Evolutionary conservation across 1,284 basidiomycete species (phyloP), one percentile per base, ranked within the genome.

Genomic region (Marasmius tenuissimus): DNA sequence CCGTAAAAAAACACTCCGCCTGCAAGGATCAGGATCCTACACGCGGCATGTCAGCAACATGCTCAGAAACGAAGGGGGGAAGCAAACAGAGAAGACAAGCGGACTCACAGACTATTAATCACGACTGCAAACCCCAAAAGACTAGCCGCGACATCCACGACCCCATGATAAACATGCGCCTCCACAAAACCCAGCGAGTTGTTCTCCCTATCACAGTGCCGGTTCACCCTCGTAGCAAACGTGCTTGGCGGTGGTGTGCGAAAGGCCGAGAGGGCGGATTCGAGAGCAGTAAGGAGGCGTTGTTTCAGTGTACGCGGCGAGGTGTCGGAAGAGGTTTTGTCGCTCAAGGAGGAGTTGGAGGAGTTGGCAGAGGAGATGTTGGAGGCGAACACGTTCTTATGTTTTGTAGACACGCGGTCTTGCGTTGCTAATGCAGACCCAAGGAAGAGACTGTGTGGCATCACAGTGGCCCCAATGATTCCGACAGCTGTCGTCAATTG

Each of bases 71-170:
- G n/a, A n/a, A n/a, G n/a, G n/a, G n/a, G n/a, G n/a, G n/a, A 4
- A 27, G 27, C 27, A 4, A 27, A 27, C 27, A 27, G 4, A 2
- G 27, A 27, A 27, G 27, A 22, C 34, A 22, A 20, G 58, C 40
- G 34, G 38, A 60, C 76, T 67, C 58, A 78, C 77, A 72, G 71
- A 74, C 87, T 83, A 72, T 94, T 93, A 77, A 93, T 92, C 34
- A 87, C 85, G 10, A 93, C 81, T 0, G 90, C 91, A 61, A 92
- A 79, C 8, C 83, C 82, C 12, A 91, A 70, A 18, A 92, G 75
- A 66, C 78, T 84, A 49, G 76, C 64, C 57, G 81, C 72, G 61
- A 87, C 77, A 68, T 86, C 85, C 45, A 85, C 78, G 52, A 85
- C 81, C 7, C 85, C 85, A 70, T 92, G 89, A n/a, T 75, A 74